Conservation (phyloP, 768 basidiomycete genomes). For the Hypholoma sublateritium region DNA sequence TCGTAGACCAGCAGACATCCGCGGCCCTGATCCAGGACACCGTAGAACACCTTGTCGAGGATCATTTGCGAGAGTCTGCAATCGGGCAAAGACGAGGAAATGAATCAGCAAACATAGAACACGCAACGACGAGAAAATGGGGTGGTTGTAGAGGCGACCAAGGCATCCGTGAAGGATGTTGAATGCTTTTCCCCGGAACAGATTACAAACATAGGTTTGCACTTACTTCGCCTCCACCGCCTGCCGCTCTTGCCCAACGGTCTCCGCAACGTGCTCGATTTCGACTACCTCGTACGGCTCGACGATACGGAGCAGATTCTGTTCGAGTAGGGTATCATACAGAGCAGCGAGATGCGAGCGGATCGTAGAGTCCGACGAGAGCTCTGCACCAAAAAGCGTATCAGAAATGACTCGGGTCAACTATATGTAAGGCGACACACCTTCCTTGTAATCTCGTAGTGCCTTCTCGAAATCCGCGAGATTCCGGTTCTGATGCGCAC, state of each 20-base stretch:
- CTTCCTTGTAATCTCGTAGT: slow-evolving; percentile 81
- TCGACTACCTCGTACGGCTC: slow-evolving; percentile 96
- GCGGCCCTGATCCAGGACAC: slow-evolving; percentile 94
- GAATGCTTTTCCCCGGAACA: too few relatives aligned
- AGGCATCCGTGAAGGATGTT: background rate
- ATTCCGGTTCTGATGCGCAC: slow-evolving; percentile 90
- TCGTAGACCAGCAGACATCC: slow-evolving; percentile 93
- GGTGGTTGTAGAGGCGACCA: background rate
- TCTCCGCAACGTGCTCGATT: slow-evolving; percentile 84
- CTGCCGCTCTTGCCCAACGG: slow-evolving; percentile 84
- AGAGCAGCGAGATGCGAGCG: slow-evolving; percentile 91
- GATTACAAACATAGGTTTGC: background rate
- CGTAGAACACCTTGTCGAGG: slow-evolving; percentile 89
- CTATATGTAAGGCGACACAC: slow-evolving; percentile 28
- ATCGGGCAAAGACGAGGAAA: too few relatives aligned
- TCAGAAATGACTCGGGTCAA: background rate
- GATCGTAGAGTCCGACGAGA: slow-evolving; percentile 94
- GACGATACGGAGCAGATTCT: slow-evolving; percentile 92
- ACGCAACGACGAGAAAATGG: background rate
- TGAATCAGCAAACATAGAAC: background rate
- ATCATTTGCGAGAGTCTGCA: slow-evolving; percentile 95
- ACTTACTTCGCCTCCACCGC: slow-evolving; percentile 90
- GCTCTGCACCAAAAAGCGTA: slow-evolving; percentile 51
- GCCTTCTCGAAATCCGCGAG: slow-evolving; percentile 88
- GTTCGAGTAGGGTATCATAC: slow-evolving; percentile 95